These are phyloP conservation scores for Mycena amicta DNA, from an alignment of 768 basidiomycete species.

Conservation along the genomic window DNA sequence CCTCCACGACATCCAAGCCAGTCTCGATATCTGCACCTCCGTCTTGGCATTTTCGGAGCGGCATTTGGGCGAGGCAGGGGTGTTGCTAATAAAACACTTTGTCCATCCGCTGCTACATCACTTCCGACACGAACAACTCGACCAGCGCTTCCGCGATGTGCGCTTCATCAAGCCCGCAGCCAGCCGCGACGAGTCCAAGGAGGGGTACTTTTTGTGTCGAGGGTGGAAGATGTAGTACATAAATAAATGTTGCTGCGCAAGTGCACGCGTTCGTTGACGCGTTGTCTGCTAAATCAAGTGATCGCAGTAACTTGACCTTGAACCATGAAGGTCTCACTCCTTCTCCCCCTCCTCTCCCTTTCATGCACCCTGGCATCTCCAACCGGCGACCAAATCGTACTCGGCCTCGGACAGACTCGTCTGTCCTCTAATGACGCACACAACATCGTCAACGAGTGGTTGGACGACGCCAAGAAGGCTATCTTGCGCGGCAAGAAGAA, in stretches of 20 bases:
- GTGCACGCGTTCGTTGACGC: neutral
- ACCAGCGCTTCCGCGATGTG: constrained; percentile 68
- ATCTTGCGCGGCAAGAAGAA: constrained; percentile 49
- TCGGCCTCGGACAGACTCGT: constrained; percentile 39
- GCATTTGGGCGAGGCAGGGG: constrained; percentile 52
- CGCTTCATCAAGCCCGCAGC: constrained; percentile 78
- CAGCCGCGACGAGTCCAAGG: constrained; percentile 75
- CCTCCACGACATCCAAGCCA: constrained; percentile 63
- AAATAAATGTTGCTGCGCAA: neutral
- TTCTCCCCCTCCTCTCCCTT: constrained; percentile 39
- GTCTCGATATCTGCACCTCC: constrained; percentile 72
- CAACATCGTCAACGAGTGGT: constrained; percentile 34
- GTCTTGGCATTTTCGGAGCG: constrained; percentile 68
- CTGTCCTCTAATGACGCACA: constrained; percentile 18
- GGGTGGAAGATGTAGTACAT: constrained; percentile 52
- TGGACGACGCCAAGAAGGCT: constrained; percentile 46
- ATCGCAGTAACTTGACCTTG: constrained; percentile 4
- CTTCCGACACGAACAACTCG: constrained; percentile 64
- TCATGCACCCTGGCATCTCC: constrained; percentile 38
- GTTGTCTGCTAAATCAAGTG: neutral
- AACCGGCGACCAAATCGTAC: constrained; percentile 49
- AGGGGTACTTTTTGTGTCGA: constrained; percentile 85
- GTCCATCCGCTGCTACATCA: constrained; percentile 66
- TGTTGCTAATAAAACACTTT: constrained; percentile 81
- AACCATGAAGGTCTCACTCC: constrained; percentile 41